phyloP scores from a whole-genome alignment of 139 green algal species.

The Tetraselmis striata region DNA sequence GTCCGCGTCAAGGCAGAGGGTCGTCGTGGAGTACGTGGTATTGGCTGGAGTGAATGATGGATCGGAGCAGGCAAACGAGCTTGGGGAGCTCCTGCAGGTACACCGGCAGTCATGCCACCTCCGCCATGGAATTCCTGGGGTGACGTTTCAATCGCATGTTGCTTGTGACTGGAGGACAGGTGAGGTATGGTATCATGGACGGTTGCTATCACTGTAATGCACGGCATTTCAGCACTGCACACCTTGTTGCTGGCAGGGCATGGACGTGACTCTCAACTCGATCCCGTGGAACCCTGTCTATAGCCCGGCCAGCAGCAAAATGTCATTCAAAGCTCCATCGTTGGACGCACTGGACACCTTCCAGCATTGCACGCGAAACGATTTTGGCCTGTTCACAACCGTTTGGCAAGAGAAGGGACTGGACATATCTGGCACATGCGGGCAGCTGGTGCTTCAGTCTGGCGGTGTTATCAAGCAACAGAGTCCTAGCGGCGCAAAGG shows the following conservation, averaged over 20 bases:
- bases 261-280: slow-evolving; percentile 72
- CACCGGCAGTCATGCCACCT: no score
- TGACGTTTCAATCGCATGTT: no score
- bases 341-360: slow-evolving; percentile 45
- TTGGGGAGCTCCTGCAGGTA: slow-evolving; percentile 33
- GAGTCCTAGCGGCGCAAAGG: slow-evolving; percentile 20
- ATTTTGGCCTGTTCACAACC: slow-evolving; percentile 70
- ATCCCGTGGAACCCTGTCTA: slow-evolving; percentile 89
- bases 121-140: no score
- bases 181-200: no score
- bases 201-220: no score
- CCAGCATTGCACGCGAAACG: slow-evolving; percentile 48
- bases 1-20: slow-evolving; percentile 29
- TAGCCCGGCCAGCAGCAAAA: background rate
- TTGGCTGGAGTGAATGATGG: slow-evolving; percentile 79
- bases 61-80: slow-evolving; percentile 51
- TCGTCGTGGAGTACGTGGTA: slow-evolving; percentile 96
- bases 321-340: slow-evolving; percentile 45
- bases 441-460: slow-evolving; percentile 73
- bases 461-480: slow-evolving; percentile 1
- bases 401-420: slow-evolving; percentile 87
- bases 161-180: no score
- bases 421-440: slow-evolving; percentile 79
- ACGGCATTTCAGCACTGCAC: no score
- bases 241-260: no score